Conservation (phyloP, 495 filamentous ascomycete genomes). For the Penicillium tannophilum region DNA sequence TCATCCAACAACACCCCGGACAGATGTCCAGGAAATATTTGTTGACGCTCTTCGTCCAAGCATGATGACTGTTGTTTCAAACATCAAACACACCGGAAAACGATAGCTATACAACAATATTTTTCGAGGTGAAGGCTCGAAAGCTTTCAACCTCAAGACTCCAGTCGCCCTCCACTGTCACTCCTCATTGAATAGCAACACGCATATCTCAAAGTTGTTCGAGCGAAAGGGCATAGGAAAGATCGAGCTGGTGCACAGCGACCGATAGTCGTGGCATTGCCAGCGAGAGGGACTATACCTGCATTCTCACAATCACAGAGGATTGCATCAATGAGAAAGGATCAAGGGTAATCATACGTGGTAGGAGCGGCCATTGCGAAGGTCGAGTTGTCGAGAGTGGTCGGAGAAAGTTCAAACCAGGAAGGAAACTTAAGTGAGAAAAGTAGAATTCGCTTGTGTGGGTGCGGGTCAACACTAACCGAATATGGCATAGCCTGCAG, state of each 20-base stretch:
- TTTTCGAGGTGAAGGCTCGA: conserved; percentile 77
- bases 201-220: conserved; percentile 34
- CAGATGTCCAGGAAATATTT: conserved; percentile 60
- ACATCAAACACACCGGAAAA: conserved; percentile 22
- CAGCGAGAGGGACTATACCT: conserved; percentile 81
- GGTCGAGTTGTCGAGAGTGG: conserved; percentile 47
- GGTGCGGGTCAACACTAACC: conserved; percentile 26
- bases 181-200: conserved; percentile 36
- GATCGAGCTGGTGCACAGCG: conserved; percentile 78
- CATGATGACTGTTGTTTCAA: conserved; percentile 24
- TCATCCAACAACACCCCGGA: conserved; percentile 86
- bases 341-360: conserved; percentile 62
- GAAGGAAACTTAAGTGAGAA: conserved; percentile 24
- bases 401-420: conserved; percentile 36
- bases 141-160: conserved; percentile 79
- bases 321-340: conserved; percentile 43
- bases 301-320: conserved; percentile 54
- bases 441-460: conserved; percentile 42
- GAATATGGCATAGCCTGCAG: background rate
- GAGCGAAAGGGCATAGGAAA: conserved; percentile 57
- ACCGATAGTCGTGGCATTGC: conserved; percentile 50
- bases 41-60: conserved; percentile 44
- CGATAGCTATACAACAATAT: conserved; percentile 64
- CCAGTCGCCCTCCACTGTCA: conserved; percentile 49
- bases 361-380: conserved; percentile 56